phyloP scores from a whole-genome alignment of 1,139 yeast species.

The Suhomyces coccinellae region DNA sequence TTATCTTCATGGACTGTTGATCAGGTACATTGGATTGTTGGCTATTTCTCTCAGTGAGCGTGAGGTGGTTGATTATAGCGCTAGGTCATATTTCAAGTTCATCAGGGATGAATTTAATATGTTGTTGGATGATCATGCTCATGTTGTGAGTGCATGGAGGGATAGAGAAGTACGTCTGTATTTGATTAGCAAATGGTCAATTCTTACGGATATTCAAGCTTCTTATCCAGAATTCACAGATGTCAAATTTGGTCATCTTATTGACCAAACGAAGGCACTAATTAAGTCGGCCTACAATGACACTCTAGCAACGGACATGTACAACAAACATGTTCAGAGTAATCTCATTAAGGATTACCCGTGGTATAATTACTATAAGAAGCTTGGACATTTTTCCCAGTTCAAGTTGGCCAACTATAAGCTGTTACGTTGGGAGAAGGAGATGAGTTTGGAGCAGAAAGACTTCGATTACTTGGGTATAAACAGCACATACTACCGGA shows the following conservation, averaged over 20 bases:
- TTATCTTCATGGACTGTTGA: conserved; percentile 39
- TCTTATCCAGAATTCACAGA: conserved; percentile 15
- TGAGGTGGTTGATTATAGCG: conserved; percentile 39
- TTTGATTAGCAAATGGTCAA: conserved; percentile 22
- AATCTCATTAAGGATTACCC: conserved; percentile 63
- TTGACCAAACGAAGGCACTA: conserved; percentile 18
- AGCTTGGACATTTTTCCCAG: conserved; percentile 57
- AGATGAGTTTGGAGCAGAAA: conserved; percentile 24
- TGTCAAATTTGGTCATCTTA: conserved; percentile 22
- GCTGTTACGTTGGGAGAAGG: conserved; percentile 50
- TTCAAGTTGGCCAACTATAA: conserved; percentile 56
- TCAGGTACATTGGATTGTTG: conserved; percentile 40
- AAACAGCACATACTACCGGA: conserved; percentile 22
- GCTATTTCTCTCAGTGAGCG: conserved; percentile 42
- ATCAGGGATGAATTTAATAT: conserved; percentile 22
- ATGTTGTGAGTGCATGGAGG: conserved; percentile 24
- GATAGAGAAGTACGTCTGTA: conserved; percentile 23
- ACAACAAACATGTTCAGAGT: conserved; percentile 41
- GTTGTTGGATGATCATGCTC: conserved; percentile 17
- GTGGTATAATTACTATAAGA: conserved; percentile 63
- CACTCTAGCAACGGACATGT: conserved; percentile 34
- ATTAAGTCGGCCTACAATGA: conserved; percentile 29
- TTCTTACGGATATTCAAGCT: conserved; percentile 24
- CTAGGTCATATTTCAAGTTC: conserved; percentile 24
- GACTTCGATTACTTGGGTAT: conserved; percentile 26